Evolutionary conservation across 2,329 filamentous ascomycete species (phyloP).

Genomic region (Phialocephala subalpina): DNA sequence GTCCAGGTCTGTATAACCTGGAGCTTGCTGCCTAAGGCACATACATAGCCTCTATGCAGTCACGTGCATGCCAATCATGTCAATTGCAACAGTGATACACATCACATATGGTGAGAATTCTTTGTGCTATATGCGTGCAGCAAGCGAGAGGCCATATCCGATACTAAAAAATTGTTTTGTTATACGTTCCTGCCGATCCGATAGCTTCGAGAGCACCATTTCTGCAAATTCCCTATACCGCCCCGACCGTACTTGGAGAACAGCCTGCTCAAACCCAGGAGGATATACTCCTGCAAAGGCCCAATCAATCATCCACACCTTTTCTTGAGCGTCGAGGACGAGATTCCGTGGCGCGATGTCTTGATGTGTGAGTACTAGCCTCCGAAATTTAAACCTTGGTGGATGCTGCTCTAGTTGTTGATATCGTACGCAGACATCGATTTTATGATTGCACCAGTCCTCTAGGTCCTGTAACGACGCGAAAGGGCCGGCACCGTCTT

Average conservation of each 20-base stretch:
- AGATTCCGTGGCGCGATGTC: too few relatives aligned
- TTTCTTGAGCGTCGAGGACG: too few relatives aligned
- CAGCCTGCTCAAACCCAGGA: conserved; percentile 15
- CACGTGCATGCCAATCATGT: too few relatives aligned
- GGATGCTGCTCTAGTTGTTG: too few relatives aligned
- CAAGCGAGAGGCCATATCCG: conserved; percentile 21
- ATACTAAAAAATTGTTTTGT: conserved; percentile 14
- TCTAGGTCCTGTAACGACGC: conserved; percentile 18
- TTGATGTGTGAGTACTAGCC: too few relatives aligned
- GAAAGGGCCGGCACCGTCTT: conserved; percentile 18
- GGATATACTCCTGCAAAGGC: background rate
- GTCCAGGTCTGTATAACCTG: too few relatives aligned
- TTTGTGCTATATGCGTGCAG: conserved; percentile 1
- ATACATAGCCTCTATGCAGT: too few relatives aligned
- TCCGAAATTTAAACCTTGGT: too few relatives aligned
- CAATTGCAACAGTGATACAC: too few relatives aligned
- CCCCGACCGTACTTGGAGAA: conserved; percentile 5
- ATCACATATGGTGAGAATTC: too few relatives aligned
- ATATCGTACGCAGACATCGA: conserved; percentile 12
- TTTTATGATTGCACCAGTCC: conserved; percentile 24
- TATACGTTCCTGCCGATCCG: conserved; percentile 15
- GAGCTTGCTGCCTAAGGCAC: too few relatives aligned
- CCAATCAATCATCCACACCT: too few relatives aligned
- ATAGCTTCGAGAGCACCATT: conserved; percentile 17
- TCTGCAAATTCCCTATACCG: conserved; percentile 18